phyloP scores from a whole-genome alignment of 2,329 filamentous ascomycete genomes.

The Alternaria angustiovoidea region DNA sequence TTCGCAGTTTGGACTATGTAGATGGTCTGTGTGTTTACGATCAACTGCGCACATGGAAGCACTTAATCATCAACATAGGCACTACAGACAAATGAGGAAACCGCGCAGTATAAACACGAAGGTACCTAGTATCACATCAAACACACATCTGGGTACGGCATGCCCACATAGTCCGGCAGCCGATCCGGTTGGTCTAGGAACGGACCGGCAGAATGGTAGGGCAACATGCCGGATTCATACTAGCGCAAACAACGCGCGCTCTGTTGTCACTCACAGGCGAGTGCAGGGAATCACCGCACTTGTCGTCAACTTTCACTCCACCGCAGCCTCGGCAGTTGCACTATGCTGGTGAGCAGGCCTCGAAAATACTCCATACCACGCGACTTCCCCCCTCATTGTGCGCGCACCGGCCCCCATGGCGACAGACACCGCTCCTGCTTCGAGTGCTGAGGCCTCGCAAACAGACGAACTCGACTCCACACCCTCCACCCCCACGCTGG shows the following conservation, averaged over 20 bases:
- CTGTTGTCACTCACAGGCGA: conserved; percentile 27
- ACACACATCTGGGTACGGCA: neutral
- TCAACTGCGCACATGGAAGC: neutral
- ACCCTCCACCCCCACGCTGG: conserved; percentile 24
- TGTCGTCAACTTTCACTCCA: conserved; percentile 18
- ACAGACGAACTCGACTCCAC: conserved; percentile 28
- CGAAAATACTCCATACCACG: conserved; percentile 20
- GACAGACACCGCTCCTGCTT: conserved; percentile 29
- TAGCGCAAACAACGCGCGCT: conserved; percentile 22
- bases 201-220: conserved; percentile 9
- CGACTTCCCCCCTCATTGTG: conserved; percentile 26
- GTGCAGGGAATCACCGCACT: conserved; percentile 16
- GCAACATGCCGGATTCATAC: conserved; percentile 10
- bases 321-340: conserved; percentile 19
- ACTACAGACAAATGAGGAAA: neutral
- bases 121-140: neutral
- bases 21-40: neutral
- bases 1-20: neutral
- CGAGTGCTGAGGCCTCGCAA: conserved; percentile 36
- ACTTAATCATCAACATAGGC: neutral
- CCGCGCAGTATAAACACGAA: neutral
- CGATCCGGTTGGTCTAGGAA: conserved; percentile 8
- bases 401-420: conserved; percentile 35
- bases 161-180: neutral
- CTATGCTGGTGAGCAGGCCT: conserved; percentile 36